Base-by-base conservation (phyloP, 768 basidiomycete genomes). In the Peribolospora kevripleyi region DNA sequence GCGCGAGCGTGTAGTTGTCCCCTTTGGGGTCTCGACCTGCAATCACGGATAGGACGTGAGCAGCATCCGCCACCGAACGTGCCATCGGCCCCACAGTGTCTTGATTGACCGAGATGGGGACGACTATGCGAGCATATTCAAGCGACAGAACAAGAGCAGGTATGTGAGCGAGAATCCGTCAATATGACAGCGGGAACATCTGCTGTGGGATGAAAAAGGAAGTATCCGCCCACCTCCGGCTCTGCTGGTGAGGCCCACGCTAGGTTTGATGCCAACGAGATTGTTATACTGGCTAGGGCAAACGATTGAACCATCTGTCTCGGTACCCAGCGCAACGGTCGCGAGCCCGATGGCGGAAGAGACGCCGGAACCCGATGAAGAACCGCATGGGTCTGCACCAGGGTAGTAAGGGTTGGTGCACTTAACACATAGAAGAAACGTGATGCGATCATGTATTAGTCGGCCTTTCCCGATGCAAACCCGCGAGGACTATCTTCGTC, bases 1-100 rank as follows among this genome's bases (percentile, higher is more conserved):
- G 70, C 8, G 67, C 65, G 37, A 69, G 57, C 39, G 72, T 72
- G 56, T 66, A 69, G 40, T 25, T 25, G 25, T 25, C 25, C 25
- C 25, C 25, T 25, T 25, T 25, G 25, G 25, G 25, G 25, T 25
- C 25, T 25, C 66, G 68, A 1, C 76, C 76, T 0, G 76, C 75
- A 47, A 78, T 77, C 48, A 74, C 62, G n/a, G 73, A 72, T 8
- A 79, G 68, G 1, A 78, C 70, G 42, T 73, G 70, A 0, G 76
- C 76, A 0, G 73, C 75, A 55, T 79, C 77, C 0, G 73, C 62
- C 36, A 78, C 56, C 3, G 74, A 73, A 5, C 77, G 70, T 3
- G 73, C 65, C 57, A 79, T 71, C 0, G 77, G 77, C 0, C 77
- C 78, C 3, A 77, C 70, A 2, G 76, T 74, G 58, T 79, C 78